Evolutionary conservation across 176 grass and related monocot genomes (phyloP), one percentile per base, ranked within the genome.

Genomic region (Lolium perenne): DNA sequence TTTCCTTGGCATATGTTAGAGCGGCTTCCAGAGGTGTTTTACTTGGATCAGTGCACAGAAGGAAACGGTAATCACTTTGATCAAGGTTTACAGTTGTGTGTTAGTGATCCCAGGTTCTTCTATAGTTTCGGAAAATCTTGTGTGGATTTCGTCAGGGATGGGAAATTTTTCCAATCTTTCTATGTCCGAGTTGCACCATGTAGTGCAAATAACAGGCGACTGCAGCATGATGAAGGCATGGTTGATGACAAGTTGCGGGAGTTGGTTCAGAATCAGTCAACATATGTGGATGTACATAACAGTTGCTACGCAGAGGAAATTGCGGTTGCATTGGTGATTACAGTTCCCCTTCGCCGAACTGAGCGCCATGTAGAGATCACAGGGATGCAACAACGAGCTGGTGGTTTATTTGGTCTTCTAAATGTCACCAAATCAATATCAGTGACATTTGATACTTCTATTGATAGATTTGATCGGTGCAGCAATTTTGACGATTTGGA

Each of bases 111-210:
- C 5, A 51, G 32, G 18, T 11, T 88, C 18, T 88, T 88, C 26
- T 8, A 22, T 17, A 84, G 45, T 75, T 88, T 88, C 10, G 1
- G 13, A 1, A 0, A 5, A 0, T 0, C 0, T 4, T 9, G 2
- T 6, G 0, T 0, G 1, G 0, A 4, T 22, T 40, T n/a, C 7
- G 62, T 78, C 43, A 20, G 2, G 1, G 0, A 0, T 35, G 35
- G 47, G 18, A 2, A 0, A 0, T 0, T 59, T 60, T 20, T 89
- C 8, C n/a, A 16, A 58, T 59, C 18, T 5, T 76, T 89, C 40
- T 29, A 49, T 50, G 40, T 85, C 20, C 69, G 0, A 25, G 23
- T 85, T 48, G 53, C 82, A 55, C 68, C 65, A 45, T 71, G 43
- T 54, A 71, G 4, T 0, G 3, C 8, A 2, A 74, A 35, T 35